phyloP scores from a whole-genome alignment of 306 rosid species.

The Cucurbita ficifolia region DNA sequence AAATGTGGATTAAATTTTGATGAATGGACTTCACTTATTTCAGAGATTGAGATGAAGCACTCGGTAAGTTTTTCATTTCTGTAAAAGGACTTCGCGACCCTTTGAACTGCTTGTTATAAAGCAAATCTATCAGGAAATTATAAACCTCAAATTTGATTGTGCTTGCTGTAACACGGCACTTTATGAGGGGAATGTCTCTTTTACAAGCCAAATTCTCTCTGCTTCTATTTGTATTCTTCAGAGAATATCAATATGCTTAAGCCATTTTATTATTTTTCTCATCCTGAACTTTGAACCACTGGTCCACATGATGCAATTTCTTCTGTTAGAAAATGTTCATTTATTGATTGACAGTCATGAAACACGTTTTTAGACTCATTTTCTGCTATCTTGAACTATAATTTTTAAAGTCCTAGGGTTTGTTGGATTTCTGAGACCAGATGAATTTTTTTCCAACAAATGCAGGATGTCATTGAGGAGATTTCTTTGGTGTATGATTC shows the following conservation, averaged over 20 bases:
- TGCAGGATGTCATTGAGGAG: slow-evolving; percentile 55
- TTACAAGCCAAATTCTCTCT: background rate
- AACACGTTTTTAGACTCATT: background rate
- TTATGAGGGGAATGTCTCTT: background rate
- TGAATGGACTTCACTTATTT: slow-evolving; percentile 53
- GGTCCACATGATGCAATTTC: background rate
- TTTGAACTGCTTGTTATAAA: background rate
- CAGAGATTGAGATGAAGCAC: slow-evolving; percentile 32
- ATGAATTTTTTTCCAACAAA: slow-evolving; percentile 1
- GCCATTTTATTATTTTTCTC: background rate
- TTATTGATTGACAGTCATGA: background rate
- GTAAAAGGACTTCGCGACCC: background rate
- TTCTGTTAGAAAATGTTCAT: background rate
- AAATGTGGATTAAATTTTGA: slow-evolving; percentile 39
- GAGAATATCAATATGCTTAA: background rate
- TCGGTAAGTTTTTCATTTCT: slow-evolving; percentile 36
- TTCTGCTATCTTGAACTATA: background rate
- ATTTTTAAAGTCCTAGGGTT: background rate
- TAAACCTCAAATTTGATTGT: background rate
- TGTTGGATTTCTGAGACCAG: background rate
- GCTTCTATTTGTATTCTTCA: background rate
- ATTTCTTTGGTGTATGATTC: slow-evolving; percentile 45
- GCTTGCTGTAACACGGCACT: background rate
- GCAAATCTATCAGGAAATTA: background rate
- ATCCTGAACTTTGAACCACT: background rate